These are phyloP conservation scores for Chaetomium cochliodes DNA, from an alignment of 495 filamentous ascomycete species.

Conservation along the genomic window DNA sequence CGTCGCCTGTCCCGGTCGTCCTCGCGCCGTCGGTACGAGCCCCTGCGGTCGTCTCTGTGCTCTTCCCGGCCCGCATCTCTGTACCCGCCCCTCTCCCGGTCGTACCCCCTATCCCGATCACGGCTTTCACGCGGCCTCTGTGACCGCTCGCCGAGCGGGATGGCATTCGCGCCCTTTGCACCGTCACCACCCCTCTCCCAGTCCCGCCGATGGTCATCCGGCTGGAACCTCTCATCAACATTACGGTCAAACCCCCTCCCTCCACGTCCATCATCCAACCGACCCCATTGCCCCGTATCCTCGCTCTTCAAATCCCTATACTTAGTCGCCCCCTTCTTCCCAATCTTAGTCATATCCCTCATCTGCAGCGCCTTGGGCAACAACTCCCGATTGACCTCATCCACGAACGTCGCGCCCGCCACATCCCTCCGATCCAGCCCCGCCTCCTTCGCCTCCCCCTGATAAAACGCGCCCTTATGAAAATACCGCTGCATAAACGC, in stretches of 20 bases:
- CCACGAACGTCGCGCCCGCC: constrained; percentile 74
- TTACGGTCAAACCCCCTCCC: constrained; percentile 44
- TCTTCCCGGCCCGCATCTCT: constrained; percentile 36
- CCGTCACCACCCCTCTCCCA: constrained; percentile 35
- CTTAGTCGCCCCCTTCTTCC: constrained; percentile 85
- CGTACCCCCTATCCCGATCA: constrained; percentile 33
- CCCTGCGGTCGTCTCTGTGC: constrained; percentile 20
- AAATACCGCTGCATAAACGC: constrained; percentile 93
- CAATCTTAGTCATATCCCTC: constrained; percentile 88
- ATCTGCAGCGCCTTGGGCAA: constrained; percentile 93
- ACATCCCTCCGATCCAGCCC: constrained; percentile 74
- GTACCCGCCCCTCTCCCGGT: constrained; percentile 31
- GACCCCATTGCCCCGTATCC: constrained; percentile 86
- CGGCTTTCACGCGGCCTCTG: constrained; percentile 39
- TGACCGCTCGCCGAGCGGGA: constrained; percentile 59
- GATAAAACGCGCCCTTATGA: constrained; percentile 95
- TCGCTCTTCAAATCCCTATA: constrained; percentile 87
- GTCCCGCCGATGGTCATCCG: constrained; percentile 55
- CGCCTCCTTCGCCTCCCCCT: constrained; percentile 70
- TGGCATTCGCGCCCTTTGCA: constrained; percentile 59
- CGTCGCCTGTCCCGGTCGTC: constrained; percentile 31
- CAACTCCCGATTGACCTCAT: constrained; percentile 78
- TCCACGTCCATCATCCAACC: constrained; percentile 53
- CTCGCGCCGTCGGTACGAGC: constrained; percentile 37
- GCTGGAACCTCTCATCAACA: constrained; percentile 69